Evolutionary conservation across 2,329 filamentous ascomycete genomes (phyloP), one percentile per base, ranked within the genome.

Genomic region (Huntiella omanensis): DNA sequence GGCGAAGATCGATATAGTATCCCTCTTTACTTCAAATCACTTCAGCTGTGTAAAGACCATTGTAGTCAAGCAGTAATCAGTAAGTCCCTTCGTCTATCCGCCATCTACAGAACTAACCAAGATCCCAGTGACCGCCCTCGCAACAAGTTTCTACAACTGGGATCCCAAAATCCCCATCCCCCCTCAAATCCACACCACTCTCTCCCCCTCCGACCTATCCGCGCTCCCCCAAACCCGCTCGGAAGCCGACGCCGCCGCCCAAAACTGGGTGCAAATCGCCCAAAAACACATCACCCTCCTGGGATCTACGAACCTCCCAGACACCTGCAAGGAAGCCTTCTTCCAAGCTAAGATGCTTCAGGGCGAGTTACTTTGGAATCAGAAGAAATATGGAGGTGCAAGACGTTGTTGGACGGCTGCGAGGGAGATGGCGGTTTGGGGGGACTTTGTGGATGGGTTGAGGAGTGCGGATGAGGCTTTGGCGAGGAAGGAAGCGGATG

Each of bases 31-130:
- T 75, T 95, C 55, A 85, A 92, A 56, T 84, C 87, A 4, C 67
- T 94, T 33, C 71, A 77, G 13, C 62, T 91, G 40, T 79, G 58
- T 69, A 75, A 62, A 16, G 63, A 64, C 19, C 70, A 68, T 28
- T 95, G 87, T 58, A 86, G 93, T 58, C 77, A 80, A 43, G 80
- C 84, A 22, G 70, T 87, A 11, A 67, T 95, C 57, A 92, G 70
- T 80, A 68, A 57, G 70, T 68, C 17, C 22, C 22, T 28, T 28
- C 22, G 5, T 19, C 13, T 5, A 22, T 4, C 32, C 4, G 5
- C 11, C 17, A n/a, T 12, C 28, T n/a, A 41, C 17, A 41, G 5
- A n/a, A 11, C 37, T 33, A 15, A 22, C 13, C n/a, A 12, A 10
- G 8, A 12, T 2, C 34, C 32, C 16, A 49, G 48, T 49, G 48